Evolutionary conservation across 139 green algal species (phyloP).

Genomic region (Micromonas commoda): DNA sequence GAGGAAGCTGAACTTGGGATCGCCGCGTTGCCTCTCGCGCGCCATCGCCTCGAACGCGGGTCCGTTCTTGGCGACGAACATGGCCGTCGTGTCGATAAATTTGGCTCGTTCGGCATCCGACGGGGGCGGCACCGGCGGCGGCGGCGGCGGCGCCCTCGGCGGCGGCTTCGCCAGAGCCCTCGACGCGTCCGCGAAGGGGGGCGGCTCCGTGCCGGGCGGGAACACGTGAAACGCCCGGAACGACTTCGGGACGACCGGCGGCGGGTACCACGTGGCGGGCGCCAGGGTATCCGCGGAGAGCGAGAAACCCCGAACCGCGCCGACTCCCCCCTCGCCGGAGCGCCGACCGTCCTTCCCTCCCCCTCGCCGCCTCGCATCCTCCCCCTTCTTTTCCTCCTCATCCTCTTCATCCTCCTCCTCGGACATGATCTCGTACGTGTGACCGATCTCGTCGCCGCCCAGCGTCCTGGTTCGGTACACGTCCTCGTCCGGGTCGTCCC

Average conservation of each 20-base stretch:
- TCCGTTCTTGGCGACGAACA: conserved; percentile 78
- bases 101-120: conserved; percentile 44
- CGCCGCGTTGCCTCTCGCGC: conserved; percentile 46
- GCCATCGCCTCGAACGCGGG: conserved; percentile 69
- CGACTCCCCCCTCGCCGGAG: neutral
- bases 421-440: conserved; percentile 21
- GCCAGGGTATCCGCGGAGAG: neutral
- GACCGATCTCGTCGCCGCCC: conserved; percentile 15
- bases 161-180: neutral
- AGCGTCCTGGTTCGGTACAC: conserved; percentile 37
- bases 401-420: neutral
- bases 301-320: neutral
- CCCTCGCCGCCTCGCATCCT: neutral
- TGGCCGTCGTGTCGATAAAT: conserved; percentile 66
- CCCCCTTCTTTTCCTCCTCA: too few species aligned
- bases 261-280: neutral
- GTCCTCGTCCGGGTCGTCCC: conserved; percentile 53
- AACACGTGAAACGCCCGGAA: conserved; percentile 6
- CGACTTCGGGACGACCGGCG: neutral
- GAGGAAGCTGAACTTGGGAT: conserved; percentile 60
- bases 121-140: conserved; percentile 30
- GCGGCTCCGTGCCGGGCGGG: neutral
- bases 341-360: neutral
- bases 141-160: neutral
- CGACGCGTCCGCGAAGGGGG: neutral